These are phyloP conservation scores for Rehmannia glutinosa DNA, from an alignment of 257 asterid genomes.

Conservation along the genomic window DNA sequence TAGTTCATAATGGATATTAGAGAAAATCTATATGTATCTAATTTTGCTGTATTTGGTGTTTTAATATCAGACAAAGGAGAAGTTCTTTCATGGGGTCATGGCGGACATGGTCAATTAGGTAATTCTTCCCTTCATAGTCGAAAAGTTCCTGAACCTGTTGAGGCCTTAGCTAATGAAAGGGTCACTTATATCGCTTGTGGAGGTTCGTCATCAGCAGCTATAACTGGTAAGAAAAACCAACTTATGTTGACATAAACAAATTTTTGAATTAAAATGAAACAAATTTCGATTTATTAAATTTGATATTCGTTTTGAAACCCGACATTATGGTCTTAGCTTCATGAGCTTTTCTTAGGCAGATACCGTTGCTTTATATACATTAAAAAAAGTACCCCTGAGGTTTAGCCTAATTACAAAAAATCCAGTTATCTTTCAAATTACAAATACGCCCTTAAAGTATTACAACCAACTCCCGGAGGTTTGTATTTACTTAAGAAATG, in stretches of 20 bases:
- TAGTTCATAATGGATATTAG: neutral
- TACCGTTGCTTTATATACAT: no score
- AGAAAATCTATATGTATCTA: constrained; percentile 14
- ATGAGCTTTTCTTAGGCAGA: no score
- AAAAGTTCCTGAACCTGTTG: constrained; percentile 63
- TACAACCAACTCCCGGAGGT: no score
- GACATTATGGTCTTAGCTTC: neutral
- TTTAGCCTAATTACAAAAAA: neutral
- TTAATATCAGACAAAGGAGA: constrained; percentile 68
- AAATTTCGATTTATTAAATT: neutral
- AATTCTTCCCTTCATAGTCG: constrained; percentile 67
- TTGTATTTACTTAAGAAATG: neutral
- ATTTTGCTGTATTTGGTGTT: constrained; percentile 4
- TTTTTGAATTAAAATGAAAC: neutral
- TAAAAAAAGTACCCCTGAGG: neutral
- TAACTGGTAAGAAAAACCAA: constrained; percentile 61
- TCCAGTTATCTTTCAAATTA: neutral
- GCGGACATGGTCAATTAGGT: constrained; percentile 94
- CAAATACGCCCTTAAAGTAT: neutral
- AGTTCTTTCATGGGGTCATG: constrained; percentile 97
- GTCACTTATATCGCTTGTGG: constrained; percentile 80
- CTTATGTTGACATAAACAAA: neutral
- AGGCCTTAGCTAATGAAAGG: constrained; percentile 71
- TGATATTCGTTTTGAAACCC: neutral
- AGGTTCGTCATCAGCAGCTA: constrained; percentile 93